Evolutionary conservation across 164 flowering plant genomes (phyloP), one percentile per base, ranked within the genome.

Genomic region (Umbellularia californica): DNA sequence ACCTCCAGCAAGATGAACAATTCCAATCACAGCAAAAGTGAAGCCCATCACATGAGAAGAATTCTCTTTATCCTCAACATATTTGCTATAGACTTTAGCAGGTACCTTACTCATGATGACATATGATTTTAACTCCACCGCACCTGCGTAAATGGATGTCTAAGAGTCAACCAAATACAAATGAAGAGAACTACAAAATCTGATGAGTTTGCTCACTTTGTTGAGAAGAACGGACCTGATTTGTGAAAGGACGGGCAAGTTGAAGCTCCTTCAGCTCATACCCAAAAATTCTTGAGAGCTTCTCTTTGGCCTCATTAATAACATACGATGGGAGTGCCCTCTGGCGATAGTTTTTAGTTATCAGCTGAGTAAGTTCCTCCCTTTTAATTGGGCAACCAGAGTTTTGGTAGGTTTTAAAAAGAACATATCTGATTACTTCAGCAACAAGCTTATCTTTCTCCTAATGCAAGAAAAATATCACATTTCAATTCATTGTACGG

Each of bases 301-400:
- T 92, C 65, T 84, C 83, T 74, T 72, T 81, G 2, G 99, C 99
- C 80, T 86, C 92, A 67, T 91, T 81, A 65, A 96, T 90, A 17
- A 96, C 89, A 73, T 76, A 65, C 68, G 92, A 81, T 35, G 99
- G 97, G 28, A 96, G 93, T 7, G 77, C 35, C 23, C 95, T 81
- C 78, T 96, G 93, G 30, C 82, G 82, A 76, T 95, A 94, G 71
- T 87, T 92, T 73, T 88, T 92, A 10, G 99, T 91, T 20, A 96
- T 78, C 30, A 96, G 60, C 52, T 88, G 93, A 67, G 92, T 86
- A 50, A 96, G 91, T 70, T 95, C 99, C 0, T 95, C 97, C 71
- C 99, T 89, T 79, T 89, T 94, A 25, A 96, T 90, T 4, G 97
- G 99, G 79, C 97, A 91, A 12, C 99, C 97, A 2, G 87, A 85